Evolutionary conservation across 164 flowering plant genomes (phyloP), one percentile per base, ranked within the genome.

Genomic region (Saururus chinensis): DNA sequence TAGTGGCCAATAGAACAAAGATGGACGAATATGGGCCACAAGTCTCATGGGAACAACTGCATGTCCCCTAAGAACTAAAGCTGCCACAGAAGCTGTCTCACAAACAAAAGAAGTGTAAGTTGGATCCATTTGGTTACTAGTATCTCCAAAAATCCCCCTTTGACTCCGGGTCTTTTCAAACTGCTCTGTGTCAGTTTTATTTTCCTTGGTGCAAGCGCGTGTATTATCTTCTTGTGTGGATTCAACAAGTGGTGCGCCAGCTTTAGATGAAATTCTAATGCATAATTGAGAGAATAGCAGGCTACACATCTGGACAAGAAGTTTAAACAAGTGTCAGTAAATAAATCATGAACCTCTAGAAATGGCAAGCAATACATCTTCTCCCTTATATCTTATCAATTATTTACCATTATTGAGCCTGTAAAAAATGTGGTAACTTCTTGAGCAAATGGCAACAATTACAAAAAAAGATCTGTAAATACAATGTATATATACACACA

Each of bases 11-110:
- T 85, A 80, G 63, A 95, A 85, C 65, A 95, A 77, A 58, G 82
- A 80, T 58, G 97, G 82, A 30, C 92, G 96, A 73, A 91, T 91
- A 61, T 84, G 93, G 57, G 96, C 83, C 64, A 95, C 85, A 63
- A 95, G 80, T 66, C 86, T 92, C 88, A 86, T 87, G 1, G 99
- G 97, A 63, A 95, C 97, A 70, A 84, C 71, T 37, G 96, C 96
- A 37, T 80, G 86, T 59, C 96, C 96, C 57, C 73, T 80, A 22
- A 95, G 91, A 68, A 95, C 85, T 75, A 83, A 65, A 21, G 96
- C 97, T 16, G 96, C 99, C 86, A 91, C 76, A 24, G 99, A 87
- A 64, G 92, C 83, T 13, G 92, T 89, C 72, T 81, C 88, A 58
- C 67, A 69, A 59, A 64, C 64, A 40, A 63, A 53, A 65, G 66